phyloP scores from a whole-genome alignment of 2,329 filamentous ascomycete species.

The Verticillium dahliae region DNA sequence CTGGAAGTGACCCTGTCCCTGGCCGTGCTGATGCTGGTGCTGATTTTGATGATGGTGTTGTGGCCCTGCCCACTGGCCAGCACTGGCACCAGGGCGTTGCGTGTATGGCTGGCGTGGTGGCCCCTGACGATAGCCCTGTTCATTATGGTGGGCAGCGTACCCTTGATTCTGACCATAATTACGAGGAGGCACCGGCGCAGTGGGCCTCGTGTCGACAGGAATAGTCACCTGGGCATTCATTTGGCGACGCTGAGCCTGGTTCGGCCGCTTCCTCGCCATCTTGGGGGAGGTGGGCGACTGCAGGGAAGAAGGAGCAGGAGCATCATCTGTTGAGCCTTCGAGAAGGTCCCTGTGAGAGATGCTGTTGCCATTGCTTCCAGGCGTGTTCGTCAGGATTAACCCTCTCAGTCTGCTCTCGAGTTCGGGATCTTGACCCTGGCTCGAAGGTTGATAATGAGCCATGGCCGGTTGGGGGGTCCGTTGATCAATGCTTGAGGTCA shows the following conservation, averaged over 20 bases:
- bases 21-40: slow-evolving; percentile 17
- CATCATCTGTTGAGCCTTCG: not conserved
- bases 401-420: slow-evolving; percentile 52
- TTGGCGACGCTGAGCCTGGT: slow-evolving; percentile 58
- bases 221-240: slow-evolving; percentile 55
- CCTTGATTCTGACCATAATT: not conserved
- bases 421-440: not conserved
- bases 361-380: not conserved
- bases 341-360: not conserved
- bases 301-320: not conserved
- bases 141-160: not conserved
- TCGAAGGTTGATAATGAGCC: not conserved
- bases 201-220: slow-evolving; percentile 41
- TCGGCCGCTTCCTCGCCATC: slow-evolving; percentile 42
- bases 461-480: not conserved
- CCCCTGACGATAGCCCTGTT: not conserved
- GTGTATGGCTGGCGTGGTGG: not conserved
- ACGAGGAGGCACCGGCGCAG: slow-evolving; percentile 15
- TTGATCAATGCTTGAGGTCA: not conserved
- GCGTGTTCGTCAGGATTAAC: slow-evolving; percentile 51
- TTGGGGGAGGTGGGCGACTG: slow-evolving; percentile 16
- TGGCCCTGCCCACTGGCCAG: not conserved
- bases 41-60: slow-evolving; percentile 14
- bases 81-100: not conserved
- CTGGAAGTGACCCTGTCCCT: slow-evolving; percentile 1